Conservation (phyloP, 305 asterid genomes). For the Fraxinus greggii region DNA sequence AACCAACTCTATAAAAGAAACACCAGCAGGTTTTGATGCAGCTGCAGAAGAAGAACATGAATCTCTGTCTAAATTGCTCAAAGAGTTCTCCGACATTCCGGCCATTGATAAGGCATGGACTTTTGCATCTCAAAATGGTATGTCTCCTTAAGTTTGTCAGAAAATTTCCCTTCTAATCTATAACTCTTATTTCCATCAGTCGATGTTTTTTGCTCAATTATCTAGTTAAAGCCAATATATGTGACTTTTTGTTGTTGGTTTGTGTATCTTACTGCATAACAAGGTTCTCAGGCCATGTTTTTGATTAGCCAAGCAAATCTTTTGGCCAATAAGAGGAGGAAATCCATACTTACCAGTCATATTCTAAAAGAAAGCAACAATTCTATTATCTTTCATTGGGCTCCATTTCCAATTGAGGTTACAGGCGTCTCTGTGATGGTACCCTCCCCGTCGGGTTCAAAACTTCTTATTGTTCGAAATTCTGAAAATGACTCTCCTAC, state of each 20-base stretch:
- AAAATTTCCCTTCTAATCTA: background rate
- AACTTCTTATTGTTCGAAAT: slow-evolving; percentile 67
- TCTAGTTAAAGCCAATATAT: background rate
- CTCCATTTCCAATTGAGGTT: slow-evolving; percentile 83
- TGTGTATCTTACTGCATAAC: slow-evolving; percentile 32
- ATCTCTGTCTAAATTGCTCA: slow-evolving; percentile 60
- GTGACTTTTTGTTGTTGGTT: slow-evolving; percentile 19
- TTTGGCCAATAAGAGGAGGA: slow-evolving; percentile 72
- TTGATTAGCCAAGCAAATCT: slow-evolving; percentile 69
- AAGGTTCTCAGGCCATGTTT: slow-evolving; percentile 71
- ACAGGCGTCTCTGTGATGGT: slow-evolving; percentile 57
- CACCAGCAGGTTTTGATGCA: slow-evolving; percentile 44
- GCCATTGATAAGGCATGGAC: slow-evolving; percentile 91
- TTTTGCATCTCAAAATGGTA: slow-evolving; percentile 60
- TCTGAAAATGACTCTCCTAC: slow-evolving; percentile 80
- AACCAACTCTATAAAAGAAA: slow-evolving; percentile 33
- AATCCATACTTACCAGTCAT: slow-evolving; percentile 60
- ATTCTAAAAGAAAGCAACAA: slow-evolving; percentile 39
- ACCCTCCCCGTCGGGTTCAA: slow-evolving; percentile 93
- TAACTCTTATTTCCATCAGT: background rate
- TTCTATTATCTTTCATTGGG: slow-evolving; percentile 64
- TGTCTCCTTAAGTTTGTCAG: slow-evolving; percentile 11
- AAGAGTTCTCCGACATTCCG: slow-evolving; percentile 62
- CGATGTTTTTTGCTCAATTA: slow-evolving; percentile 3
- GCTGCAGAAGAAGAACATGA: slow-evolving; percentile 50